Evolutionary conservation across 768 basidiomycete genomes (phyloP).

Genomic region (Mycena galericulata): DNA sequence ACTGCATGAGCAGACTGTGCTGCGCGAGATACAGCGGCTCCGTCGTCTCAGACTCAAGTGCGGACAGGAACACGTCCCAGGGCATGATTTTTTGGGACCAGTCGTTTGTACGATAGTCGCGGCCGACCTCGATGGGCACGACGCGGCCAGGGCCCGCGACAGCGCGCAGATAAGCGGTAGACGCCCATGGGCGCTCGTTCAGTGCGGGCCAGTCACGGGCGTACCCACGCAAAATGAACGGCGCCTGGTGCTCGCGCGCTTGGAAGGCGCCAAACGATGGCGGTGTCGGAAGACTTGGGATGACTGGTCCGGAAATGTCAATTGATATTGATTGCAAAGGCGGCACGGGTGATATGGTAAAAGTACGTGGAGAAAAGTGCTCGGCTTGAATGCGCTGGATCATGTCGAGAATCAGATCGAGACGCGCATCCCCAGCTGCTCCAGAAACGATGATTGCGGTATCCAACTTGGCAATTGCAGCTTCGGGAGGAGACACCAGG

Average conservation of each 20-base stretch:
- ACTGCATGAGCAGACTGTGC: constrained; percentile 86
- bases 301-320: constrained; percentile 33
- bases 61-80: constrained; percentile 81
- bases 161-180: constrained; percentile 73
- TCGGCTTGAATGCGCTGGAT: constrained; percentile 70
- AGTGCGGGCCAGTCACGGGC: constrained; percentile 85
- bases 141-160: constrained; percentile 84
- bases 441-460: constrained; percentile 88
- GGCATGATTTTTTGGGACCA: constrained; percentile 87
- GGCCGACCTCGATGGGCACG: constrained; percentile 92
- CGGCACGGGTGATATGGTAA: constrained; percentile 24
- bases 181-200: constrained; percentile 75
- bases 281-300: constrained; percentile 57
- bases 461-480: constrained; percentile 75
- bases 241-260: constrained; percentile 53
- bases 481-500: constrained; percentile 50
- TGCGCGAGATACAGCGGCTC: constrained; percentile 87
- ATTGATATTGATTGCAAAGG: constrained; percentile 35
- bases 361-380: constrained; percentile 33
- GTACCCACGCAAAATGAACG: constrained; percentile 81
- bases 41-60: constrained; percentile 52
- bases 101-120: constrained; percentile 80
- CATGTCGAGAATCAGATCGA: constrained; percentile 71
- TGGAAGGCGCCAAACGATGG: constrained; percentile 74
- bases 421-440: constrained; percentile 68